These are phyloP conservation scores for Dendrobium catenatum DNA, from an alignment of 106 monocot genomes.

Conservation along the genomic window DNA sequence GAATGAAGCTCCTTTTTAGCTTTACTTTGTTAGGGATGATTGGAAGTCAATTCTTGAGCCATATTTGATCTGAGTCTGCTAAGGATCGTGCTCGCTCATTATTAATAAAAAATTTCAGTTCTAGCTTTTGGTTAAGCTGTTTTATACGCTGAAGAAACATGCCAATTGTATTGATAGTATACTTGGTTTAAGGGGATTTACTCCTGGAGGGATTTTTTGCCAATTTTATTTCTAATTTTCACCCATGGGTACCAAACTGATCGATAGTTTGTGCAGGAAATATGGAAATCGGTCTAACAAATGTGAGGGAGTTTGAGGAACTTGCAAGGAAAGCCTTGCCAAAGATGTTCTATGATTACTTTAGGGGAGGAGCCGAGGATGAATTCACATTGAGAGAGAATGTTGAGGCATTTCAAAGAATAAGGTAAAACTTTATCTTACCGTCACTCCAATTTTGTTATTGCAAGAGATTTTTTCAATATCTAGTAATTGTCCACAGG, in stretches of 20 bases:
- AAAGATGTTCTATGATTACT: slow-evolving; percentile 79
- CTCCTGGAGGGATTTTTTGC: too few relatives aligned
- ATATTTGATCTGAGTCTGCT: too few relatives aligned
- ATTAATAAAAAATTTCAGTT: too few relatives aligned
- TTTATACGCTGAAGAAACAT: background rate
- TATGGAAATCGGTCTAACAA: slow-evolving; percentile 54
- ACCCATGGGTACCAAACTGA: background rate
- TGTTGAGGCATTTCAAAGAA: slow-evolving; percentile 63
- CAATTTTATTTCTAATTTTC: too few relatives aligned
- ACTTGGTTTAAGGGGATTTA: background rate
- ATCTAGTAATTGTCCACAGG: slow-evolving; percentile 6
- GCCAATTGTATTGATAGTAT: background rate
- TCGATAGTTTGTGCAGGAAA: slow-evolving; percentile 10
- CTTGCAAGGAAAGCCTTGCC: slow-evolving; percentile 52
- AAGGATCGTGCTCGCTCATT: too few relatives aligned
- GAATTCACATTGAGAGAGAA: slow-evolving; percentile 69
- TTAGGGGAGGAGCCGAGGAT: slow-evolving; percentile 76
- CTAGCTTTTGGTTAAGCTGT: too few relatives aligned
- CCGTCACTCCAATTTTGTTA: background rate
- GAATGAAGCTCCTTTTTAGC: background rate
- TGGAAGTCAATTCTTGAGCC: background rate
- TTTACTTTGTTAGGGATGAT: background rate
- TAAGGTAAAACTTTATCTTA: slow-evolving; percentile 28
- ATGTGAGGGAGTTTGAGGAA: slow-evolving; percentile 62
- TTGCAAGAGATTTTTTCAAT: background rate